Base-by-base conservation (phyloP, 2,329 filamentous ascomycete species). In the Xenoacremonium recifei region DNA sequence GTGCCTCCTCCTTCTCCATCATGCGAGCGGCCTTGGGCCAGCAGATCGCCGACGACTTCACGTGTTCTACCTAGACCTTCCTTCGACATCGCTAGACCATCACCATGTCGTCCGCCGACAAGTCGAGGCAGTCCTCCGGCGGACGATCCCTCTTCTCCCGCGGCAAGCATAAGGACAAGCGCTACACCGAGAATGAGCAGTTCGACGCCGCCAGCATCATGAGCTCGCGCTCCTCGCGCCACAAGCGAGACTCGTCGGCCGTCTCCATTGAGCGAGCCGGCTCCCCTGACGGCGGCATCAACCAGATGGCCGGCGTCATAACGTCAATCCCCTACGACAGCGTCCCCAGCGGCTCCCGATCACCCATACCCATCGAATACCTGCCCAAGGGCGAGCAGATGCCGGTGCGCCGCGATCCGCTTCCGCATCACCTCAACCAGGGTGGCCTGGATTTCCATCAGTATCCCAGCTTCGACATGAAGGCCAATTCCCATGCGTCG, bases 281-380 rank as follows among this genome's bases (percentile, higher is more conserved):
- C 49, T 80, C 82, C 35, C 75, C 82, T 55, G 84, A 85, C 36
- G 69, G 76, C 46, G 83, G 80, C 45, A 69, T 91, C 47, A 85
- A 86, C 60, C 83, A 84, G 71, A 84, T 82, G 61, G 85, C 89
- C 23, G 90, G 89, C 44, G 81, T 92, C 44, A 89, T 96, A 59
- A 89, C 89, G 23, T 85, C 88, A 20, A 91, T 96, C 51, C 89
- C 91, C 21, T 95, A 95, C 71, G 88, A 95, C 55, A 82, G 73
- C 57, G 74, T 85, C 21, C 63, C 76, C 37, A 63, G 77, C 40
- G 85, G 87, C 62, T 77, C 77, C 36, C 82, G 80, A 59, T 85
- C 83, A 18, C 85, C 89, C 5, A 77, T 89, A 44, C 70, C 85
- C 29, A 75, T 88, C 58, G 87, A 95, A 34, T 87, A 87, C 60